Percentiles rank a stretch among this genome's conserved stretches.
phyloP scores from a whole-genome alignment of 2,329 filamentous ascomycete species.

The Helicocarpus griseus region DNA sequence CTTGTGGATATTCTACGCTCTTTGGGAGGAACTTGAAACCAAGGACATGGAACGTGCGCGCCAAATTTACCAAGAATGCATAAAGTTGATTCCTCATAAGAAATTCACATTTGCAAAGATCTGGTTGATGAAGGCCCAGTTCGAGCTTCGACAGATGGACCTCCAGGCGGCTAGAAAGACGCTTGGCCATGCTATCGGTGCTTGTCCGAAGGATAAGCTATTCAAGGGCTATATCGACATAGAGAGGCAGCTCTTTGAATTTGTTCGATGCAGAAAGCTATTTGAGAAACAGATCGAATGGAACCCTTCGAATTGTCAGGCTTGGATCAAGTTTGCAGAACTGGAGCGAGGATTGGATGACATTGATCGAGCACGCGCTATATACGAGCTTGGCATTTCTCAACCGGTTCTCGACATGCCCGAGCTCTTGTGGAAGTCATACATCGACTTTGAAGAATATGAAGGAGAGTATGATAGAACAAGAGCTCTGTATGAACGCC shows the following conservation, averaged over 20 bases:
- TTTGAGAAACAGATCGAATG: slow-evolving; percentile 92
- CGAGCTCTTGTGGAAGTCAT: slow-evolving; percentile 93
- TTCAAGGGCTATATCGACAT: slow-evolving; percentile 91
- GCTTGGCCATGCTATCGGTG: slow-evolving; percentile 79
- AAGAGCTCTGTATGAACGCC: slow-evolving; percentile 73
- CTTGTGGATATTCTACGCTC: slow-evolving; percentile 92
- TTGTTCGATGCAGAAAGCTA: slow-evolving; percentile 77
- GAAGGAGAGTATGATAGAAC: slow-evolving; percentile 83
- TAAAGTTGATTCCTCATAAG: slow-evolving; percentile 85
- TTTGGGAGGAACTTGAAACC: slow-evolving; percentile 85
- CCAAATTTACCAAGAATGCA: slow-evolving; percentile 82
- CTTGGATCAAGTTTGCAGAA: slow-evolving; percentile 95
- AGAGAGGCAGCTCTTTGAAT: slow-evolving; percentile 90
- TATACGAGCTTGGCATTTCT: slow-evolving; percentile 80
- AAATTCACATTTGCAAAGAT: slow-evolving; percentile 96
- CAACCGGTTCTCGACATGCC: slow-evolving; percentile 91
- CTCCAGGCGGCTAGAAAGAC: slow-evolving; percentile 75
- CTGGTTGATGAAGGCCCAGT: slow-evolving; percentile 88
- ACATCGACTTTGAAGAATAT: slow-evolving; percentile 97
- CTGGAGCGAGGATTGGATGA: slow-evolving; percentile 88
- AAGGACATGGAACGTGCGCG: slow-evolving; percentile 68
- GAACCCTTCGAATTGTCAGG: slow-evolving; percentile 81
- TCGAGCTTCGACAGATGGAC: slow-evolving; percentile 81
- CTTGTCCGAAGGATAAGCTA: slow-evolving; percentile 91
- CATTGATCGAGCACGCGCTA: slow-evolving; percentile 73